A percentile compares a stretch with the other conserved stretches of the same genome.
phyloP scores from a whole-genome alignment of 306 rosid species.

The Vigna trinervia region DNA sequence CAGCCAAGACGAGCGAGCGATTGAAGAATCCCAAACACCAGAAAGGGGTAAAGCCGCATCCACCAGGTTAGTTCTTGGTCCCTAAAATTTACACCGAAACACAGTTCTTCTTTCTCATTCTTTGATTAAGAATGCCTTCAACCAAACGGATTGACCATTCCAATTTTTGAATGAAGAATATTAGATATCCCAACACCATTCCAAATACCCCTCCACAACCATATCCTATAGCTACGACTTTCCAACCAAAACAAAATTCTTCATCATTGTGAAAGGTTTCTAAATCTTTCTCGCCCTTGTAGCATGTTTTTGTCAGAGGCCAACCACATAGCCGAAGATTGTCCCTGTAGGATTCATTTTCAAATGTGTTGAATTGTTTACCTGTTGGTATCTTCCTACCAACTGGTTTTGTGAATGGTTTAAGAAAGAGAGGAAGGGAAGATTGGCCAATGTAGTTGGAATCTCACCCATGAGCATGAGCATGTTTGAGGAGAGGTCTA shows the following conservation, averaged over 20 bases:
- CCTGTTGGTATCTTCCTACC: slow-evolving; percentile 45
- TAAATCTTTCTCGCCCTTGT: too few species aligned
- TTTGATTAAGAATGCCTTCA: neutral
- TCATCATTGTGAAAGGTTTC: too few species aligned
- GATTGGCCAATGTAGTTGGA: slow-evolving; percentile 21
- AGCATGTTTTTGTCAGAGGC: too few species aligned
- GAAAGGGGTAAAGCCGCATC: too few species aligned
- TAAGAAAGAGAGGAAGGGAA: slow-evolving; percentile 19
- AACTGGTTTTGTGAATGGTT: slow-evolving; percentile 44
- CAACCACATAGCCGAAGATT: slow-evolving; percentile 25
- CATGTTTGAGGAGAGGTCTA: slow-evolving; percentile 51
- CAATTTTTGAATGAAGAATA: too few species aligned
- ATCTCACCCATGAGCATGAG: slow-evolving; percentile 16
- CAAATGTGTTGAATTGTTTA: slow-evolving; percentile 47
- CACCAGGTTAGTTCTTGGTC: too few species aligned
- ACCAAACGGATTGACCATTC: neutral
- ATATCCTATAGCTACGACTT: too few species aligned
- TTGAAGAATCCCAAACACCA: too few species aligned
- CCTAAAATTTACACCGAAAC: too few species aligned
- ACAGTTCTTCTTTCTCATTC: slow-evolving; percentile 2
- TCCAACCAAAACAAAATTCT: too few species aligned
- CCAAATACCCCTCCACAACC: neutral
- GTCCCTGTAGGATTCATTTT: slow-evolving; percentile 19
- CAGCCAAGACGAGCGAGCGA: fast-evolving
- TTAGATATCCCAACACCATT: too few species aligned